phyloP scores from a whole-genome alignment of 768 basidiomycete species.

The Amanita thiersii region DNA sequence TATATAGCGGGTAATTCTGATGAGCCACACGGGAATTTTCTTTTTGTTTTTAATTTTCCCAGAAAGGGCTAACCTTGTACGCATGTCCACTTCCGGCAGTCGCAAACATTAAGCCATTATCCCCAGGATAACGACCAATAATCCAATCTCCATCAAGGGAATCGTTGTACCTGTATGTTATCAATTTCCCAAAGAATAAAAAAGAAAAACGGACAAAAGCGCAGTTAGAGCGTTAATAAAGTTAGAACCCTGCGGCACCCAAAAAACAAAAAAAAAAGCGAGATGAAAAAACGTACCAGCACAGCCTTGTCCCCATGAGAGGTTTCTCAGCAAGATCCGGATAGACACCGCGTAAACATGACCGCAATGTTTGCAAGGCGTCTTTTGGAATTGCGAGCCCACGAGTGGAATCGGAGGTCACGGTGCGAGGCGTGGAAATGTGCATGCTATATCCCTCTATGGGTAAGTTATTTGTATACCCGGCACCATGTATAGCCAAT shows the following conservation, averaged over 20 bases:
- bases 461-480: constrained; percentile 47
- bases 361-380: constrained; percentile 42
- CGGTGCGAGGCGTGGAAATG: constrained; percentile 75
- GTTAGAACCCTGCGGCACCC: background rate
- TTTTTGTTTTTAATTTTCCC: background rate
- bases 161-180: constrained; percentile 71
- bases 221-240: background rate
- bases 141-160: constrained; percentile 84
- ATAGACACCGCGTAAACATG: constrained; percentile 48
- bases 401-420: constrained; percentile 45
- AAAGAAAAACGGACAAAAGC: background rate
- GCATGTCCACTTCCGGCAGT: constrained; percentile 88
- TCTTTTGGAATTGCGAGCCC: constrained; percentile 62
- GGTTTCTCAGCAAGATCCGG: constrained; percentile 72
- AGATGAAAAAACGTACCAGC: constrained; percentile 54
- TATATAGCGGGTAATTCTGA: constrained; percentile 6
- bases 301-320: constrained; percentile 69
- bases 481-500: constrained; percentile 67
- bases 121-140: constrained; percentile 60
- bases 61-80: constrained; percentile 54
- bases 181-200: background rate
- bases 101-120: constrained; percentile 63
- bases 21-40: background rate
- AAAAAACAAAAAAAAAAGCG: constrained; percentile 6
- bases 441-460: constrained; percentile 8